Evolutionary conservation across 2,329 filamentous ascomycete genomes (phyloP).

Genomic region (Coleophoma eucalyptorum): DNA sequence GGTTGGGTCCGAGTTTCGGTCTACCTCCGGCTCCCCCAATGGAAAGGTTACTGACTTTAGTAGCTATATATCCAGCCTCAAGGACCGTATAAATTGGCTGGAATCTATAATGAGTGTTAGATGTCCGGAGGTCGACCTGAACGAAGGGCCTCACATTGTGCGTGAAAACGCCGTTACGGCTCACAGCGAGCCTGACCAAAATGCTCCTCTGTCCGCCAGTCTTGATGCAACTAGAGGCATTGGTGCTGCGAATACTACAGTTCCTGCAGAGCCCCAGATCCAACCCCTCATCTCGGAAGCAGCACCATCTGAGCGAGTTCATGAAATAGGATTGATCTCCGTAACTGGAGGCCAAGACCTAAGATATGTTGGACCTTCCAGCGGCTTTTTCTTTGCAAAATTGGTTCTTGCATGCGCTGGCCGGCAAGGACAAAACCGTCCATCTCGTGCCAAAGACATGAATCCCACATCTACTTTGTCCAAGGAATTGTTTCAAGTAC

Average conservation of each 20-base stretch:
- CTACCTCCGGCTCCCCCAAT: too few relatives aligned
- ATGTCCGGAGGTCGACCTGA: constrained; percentile 39
- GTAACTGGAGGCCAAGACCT: constrained; percentile 42
- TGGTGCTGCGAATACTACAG: too few relatives aligned
- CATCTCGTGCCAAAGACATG: constrained; percentile 1
- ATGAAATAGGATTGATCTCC: constrained; percentile 50
- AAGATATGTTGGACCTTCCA: constrained; percentile 51
- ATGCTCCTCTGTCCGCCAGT: too few relatives aligned
- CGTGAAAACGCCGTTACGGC: neutral
- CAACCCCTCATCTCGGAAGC: constrained; percentile 1
- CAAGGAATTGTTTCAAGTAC: constrained; percentile 7
- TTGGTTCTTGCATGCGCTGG: constrained; percentile 39
- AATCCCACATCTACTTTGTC: neutral
- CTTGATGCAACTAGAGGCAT: too few relatives aligned
- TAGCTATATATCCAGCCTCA: constrained; percentile 34
- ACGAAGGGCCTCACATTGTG: constrained; percentile 11
- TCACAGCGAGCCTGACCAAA: too few relatives aligned
- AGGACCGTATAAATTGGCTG: constrained; percentile 39
- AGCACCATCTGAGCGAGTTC: constrained; percentile 28
- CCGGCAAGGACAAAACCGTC: constrained; percentile 14
- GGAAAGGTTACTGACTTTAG: neutral
- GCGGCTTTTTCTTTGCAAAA: constrained; percentile 48
- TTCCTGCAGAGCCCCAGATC: too few relatives aligned
- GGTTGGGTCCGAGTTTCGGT: too few relatives aligned
- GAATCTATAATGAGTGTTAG: constrained; percentile 38